phyloP scores from a whole-genome alignment of 768 basidiomycete species.

The Favolaschia claudopus region DNA sequence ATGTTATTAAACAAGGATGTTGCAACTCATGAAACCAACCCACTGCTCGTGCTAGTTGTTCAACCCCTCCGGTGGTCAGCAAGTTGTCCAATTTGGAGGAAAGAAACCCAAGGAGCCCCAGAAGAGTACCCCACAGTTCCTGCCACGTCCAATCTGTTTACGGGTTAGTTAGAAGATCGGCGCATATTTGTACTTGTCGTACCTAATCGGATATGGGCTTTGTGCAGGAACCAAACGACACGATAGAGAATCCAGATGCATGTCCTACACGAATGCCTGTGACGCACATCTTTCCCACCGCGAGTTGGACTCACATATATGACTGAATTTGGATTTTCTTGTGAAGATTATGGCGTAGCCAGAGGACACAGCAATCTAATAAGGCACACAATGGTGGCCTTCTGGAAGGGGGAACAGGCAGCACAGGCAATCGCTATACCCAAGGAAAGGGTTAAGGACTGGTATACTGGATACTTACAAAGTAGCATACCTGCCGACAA shows the following conservation, averaged over 20 bases:
- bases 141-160: slow-evolving; percentile 69
- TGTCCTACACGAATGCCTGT: slow-evolving; percentile 44
- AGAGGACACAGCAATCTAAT: slow-evolving; percentile 73
- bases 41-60: slow-evolving; percentile 63
- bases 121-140: slow-evolving; percentile 66
- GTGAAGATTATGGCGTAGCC: slow-evolving; percentile 76
- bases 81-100: slow-evolving; percentile 61
- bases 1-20: neutral
- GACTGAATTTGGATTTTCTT: slow-evolving; percentile 63
- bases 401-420: slow-evolving; percentile 48
- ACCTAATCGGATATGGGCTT: slow-evolving; percentile 63
- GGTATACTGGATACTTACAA: neutral
- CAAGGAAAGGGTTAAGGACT: neutral
- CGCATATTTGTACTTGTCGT: slow-evolving; percentile 23
- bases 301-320: slow-evolving; percentile 54
- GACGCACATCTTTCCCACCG: neutral
- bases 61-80: slow-evolving; percentile 59
- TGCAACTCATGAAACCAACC: slow-evolving; percentile 15
- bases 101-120: slow-evolving; percentile 63
- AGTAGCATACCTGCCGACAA: slow-evolving; percentile 64
- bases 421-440: slow-evolving; percentile 56
- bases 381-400: slow-evolving; percentile 63
- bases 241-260: slow-evolving; percentile 64
- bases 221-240: slow-evolving; percentile 64
- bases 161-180: slow-evolving; percentile 1